phyloP scores from a whole-genome alignment of 257 asterid species.

The Cordia subcordata region DNA sequence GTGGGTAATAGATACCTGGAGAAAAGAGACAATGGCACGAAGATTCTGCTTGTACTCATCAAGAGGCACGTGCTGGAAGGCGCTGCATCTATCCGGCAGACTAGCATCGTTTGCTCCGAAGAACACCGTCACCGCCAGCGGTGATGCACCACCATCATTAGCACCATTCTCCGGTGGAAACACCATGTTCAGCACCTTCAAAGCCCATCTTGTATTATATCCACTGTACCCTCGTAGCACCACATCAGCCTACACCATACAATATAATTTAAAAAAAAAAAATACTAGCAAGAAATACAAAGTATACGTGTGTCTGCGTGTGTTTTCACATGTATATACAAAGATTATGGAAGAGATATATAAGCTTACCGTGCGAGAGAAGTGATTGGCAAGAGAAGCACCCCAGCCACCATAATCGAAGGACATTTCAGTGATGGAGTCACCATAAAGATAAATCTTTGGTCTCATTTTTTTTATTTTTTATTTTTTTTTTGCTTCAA shows the following conservation, averaged over 20 bases:
- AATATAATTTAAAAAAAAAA: not conserved
- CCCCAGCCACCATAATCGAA: slow-evolving; percentile 86
- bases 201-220: slow-evolving; percentile 84
- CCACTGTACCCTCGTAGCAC: slow-evolving; percentile 89
- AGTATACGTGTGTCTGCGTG: too few species aligned
- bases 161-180: slow-evolving; percentile 38
- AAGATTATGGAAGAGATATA: not conserved
- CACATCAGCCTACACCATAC: slow-evolving; percentile 59
- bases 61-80: slow-evolving; percentile 76
- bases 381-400: slow-evolving; percentile 70
- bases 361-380: slow-evolving; percentile 46
- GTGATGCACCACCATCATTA: slow-evolving; percentile 16
- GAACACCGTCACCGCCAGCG: slow-evolving; percentile 75
- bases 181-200: slow-evolving; percentile 47
- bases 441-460: slow-evolving; percentile 80
- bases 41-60: slow-evolving; percentile 70
- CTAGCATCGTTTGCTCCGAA: slow-evolving; percentile 94
- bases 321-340: not conserved
- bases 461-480: slow-evolving; percentile 51
- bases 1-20: slow-evolving; percentile 46
- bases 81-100: slow-evolving; percentile 52
- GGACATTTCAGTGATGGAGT: slow-evolving; percentile 78
- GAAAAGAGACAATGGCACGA: slow-evolving; percentile 49
- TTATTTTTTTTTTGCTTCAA: too few species aligned
- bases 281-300: not conserved